Conservation (phyloP, 1,284 basidiomycete genomes). For the Malassezia brasiliensis region DNA sequence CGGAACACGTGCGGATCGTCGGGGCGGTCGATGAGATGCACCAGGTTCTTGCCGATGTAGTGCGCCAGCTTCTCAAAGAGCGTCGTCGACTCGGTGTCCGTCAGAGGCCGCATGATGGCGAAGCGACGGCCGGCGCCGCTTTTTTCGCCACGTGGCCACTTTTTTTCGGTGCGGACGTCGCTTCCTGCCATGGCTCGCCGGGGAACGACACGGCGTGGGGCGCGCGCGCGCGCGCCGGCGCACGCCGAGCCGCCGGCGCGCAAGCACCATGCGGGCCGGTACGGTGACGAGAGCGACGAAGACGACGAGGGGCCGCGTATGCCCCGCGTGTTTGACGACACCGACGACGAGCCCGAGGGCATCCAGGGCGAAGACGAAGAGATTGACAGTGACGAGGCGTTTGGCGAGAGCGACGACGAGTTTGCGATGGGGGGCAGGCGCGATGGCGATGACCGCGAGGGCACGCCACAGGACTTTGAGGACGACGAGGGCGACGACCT, state of each 20-base stretch:
- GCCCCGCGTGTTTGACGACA: conserved; percentile 30
- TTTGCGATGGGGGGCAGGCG: conserved; percentile 8
- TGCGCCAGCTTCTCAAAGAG: conserved; percentile 84
- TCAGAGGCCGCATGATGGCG: conserved; percentile 50
- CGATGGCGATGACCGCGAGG: conserved; percentile 7
- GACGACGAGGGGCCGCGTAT: conserved; percentile 7
- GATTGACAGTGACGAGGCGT: conserved; percentile 45
- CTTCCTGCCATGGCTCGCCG: neutral
- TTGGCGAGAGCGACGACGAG: conserved; percentile 43
- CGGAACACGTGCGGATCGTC: conserved; percentile 48
- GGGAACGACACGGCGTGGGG: neutral
- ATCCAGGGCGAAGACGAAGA: conserved; percentile 41
- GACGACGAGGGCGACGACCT: conserved; percentile 33
- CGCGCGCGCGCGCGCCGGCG: neutral
- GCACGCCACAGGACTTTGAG: conserved; percentile 21
- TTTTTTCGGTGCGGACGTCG: neutral
- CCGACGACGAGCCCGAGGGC: conserved; percentile 28
- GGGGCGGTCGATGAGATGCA: conserved; percentile 52
- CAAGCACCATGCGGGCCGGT: too few species aligned
- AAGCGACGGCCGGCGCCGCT: neutral
- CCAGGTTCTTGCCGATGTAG: conserved; percentile 82
- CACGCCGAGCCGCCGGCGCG: too few species aligned
- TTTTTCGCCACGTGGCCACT: conserved; percentile 7
- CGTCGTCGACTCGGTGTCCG: conserved; percentile 51
- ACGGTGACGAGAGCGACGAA: neutral